These are phyloP conservation scores for Colletotrichum sansevieriae DNA, from an alignment of 2,329 filamentous ascomycete species.

Conservation along the genomic window DNA sequence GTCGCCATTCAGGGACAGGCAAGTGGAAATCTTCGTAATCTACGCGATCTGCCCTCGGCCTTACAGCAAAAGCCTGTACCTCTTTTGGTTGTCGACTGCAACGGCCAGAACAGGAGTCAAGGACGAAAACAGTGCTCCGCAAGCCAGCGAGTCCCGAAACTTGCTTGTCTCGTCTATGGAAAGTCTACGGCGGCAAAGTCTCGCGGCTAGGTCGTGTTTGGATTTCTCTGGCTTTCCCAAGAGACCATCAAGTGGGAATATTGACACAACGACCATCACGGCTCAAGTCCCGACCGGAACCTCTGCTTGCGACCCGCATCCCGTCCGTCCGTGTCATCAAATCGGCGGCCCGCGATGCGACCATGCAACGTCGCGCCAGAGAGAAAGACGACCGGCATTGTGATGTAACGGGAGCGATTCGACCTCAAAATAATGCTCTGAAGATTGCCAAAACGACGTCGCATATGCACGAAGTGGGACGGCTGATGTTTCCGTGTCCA, in stretches of 20 bases:
- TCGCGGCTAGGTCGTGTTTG: not conserved
- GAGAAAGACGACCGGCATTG: not conserved
- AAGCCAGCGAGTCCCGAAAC: no score
- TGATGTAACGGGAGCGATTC: constrained; percentile 11
- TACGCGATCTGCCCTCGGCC: no score
- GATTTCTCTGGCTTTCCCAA: not conserved
- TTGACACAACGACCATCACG: not conserved
- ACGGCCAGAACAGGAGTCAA: no score
- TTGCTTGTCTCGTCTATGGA: not conserved
- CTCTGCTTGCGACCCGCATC: not conserved
- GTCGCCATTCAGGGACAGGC: no score
- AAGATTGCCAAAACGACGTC: constrained; percentile 6
- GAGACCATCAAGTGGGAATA: not conserved
- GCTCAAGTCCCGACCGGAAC: not conserved
- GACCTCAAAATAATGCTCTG: not conserved
- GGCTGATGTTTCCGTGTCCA: not conserved
- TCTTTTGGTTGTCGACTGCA: no score
- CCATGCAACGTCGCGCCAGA: constrained; percentile 15
- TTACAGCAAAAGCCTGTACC: no score
- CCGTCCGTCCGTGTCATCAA: constrained; percentile 3
- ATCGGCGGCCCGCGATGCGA: constrained; percentile 25
- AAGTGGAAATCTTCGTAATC: no score
- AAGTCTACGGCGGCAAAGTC: not conserved
- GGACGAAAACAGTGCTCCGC: no score
- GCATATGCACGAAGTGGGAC: constrained; percentile 4